Evolutionary conservation across 2,329 filamentous ascomycete species (phyloP), one percentile per base, ranked within the genome.

Genomic region (Trichoderma sp.): DNA sequence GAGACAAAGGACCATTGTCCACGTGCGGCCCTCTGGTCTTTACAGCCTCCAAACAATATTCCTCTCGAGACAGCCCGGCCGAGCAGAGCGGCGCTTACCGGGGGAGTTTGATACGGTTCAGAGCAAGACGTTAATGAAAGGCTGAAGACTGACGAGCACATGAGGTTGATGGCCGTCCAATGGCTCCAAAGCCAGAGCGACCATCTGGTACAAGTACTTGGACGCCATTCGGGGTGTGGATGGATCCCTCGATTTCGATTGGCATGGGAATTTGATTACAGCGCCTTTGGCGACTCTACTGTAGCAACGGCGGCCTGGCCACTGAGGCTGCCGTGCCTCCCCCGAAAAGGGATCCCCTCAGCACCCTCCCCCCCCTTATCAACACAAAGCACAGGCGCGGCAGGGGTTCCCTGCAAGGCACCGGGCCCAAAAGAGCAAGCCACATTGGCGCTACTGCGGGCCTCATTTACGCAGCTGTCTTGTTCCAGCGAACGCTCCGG

Each of bases 391-490:
- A 54, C 52, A 54, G 52, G 52, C 52, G 32, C n/a, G 8, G 29
- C 53, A 64, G 59, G 61, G 27, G 34, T 19, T 9, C 53, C 60
- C 67, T 68, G 59, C 67, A 68, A 57, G 67, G 58, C 64, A 58
- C 59, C 19, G 25, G 34, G 27, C 66, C 66, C 7, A 63, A 68
- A 68, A 68, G 58, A 48, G 67, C 66, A 39, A 67, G 39, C 42
- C 58, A 50, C 57, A 63, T 56, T 54, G 66, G 57, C 52, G 42
- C 58, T 60, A 45, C 42, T 56, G 59, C 50, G 67, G 65, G 52
- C 67, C 67, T 68, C 67, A 68, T 68, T 68, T 68, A 27, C 58
- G 37, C 66, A 56, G 57, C 57, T 67, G 50, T 48, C 52, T 42
- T 25, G 10, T 68, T 59, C 15, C 42, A 58, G 67, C 32, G 67